Base-by-base conservation (phyloP, 768 basidiomycete species). In the Xerocomus spinulosus region DNA sequence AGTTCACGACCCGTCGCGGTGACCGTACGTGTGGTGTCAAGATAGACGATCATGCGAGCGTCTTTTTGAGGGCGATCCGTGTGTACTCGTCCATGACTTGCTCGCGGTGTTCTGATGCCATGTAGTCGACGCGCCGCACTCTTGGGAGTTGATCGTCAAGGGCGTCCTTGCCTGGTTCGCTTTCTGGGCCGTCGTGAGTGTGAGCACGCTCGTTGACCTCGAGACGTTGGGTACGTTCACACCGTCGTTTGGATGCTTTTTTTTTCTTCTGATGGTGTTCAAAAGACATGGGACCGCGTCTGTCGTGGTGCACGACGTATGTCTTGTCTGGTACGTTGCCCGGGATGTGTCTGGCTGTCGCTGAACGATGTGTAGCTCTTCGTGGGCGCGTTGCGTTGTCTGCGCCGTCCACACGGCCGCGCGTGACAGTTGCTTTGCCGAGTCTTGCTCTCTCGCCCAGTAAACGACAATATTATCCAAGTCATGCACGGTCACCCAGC, bases 41-140 rank as follows among this genome's bases (percentile, higher is more conserved):
- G 10, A 17, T 4, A 2, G 21, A 33, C n/a, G 48, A 41, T 17
- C 18, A 34, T 21, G 5, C 29, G 7, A 33, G 34, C 15, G 30
- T 52, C n/a, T 24, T 58, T 29, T 36, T 54, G 34, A 58, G 48
- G 23, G 43, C 34, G 10, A 55, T 58, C 32, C 45, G 53, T 58
- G 15, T 38, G 57, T 58, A 29, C 38, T 6, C 3, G 13, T 14
- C 12, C 9, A 17, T 9, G 12, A 15, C 17, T 30, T 32, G 7
- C 17, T 4, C 15, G 26, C 5, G 18, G 12, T 20, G 24, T 32
- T 9, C 24, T 47, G 30, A 56, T 29, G 21, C 26, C 5, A 9
- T 14, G 20, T 18, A 59, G 58, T 58, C 24, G 36, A 59, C 17
- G 56, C 51, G 12, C 51, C 58, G 24, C 56, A 52, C 18, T 46